Evolutionary conservation across 805 yeast genomes (phyloP).

Genomic region (Kodamaea hsintzibuensis): DNA sequence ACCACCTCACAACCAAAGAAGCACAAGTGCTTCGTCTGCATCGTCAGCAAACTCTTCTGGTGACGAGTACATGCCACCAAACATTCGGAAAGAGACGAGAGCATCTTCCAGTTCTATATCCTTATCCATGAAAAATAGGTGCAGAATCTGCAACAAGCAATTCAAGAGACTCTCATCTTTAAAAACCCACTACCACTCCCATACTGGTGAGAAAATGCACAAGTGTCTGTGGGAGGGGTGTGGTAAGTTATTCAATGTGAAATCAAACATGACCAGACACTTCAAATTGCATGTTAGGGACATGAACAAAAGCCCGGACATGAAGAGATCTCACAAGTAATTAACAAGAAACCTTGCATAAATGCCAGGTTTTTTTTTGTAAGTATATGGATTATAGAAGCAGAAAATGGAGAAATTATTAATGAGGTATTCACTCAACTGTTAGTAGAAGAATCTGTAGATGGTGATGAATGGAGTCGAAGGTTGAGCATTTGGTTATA

Average conservation of each 20-base stretch:
- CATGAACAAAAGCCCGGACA: not conserved
- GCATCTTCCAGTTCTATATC: not conserved
- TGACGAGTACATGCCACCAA: conserved; percentile 28
- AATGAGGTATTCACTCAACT: too few relatives aligned
- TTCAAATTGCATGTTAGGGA: conserved; percentile 57
- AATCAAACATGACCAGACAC: conserved; percentile 82
- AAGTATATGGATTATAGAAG: not conserved
- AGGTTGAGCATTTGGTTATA: too few relatives aligned
- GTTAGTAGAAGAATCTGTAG: too few relatives aligned
- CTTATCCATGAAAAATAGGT: conserved; percentile 33
- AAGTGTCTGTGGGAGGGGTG: conserved; percentile 58
- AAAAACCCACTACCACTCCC: conserved; percentile 77
- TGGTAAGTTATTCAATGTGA: conserved; percentile 67
- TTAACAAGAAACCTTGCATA: not conserved
- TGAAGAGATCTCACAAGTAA: not conserved
- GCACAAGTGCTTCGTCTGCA: conserved; percentile 4
- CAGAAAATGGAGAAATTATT: too few relatives aligned
- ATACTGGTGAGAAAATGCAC: conserved; percentile 44
- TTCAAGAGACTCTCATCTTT: conserved; percentile 83
- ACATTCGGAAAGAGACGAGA: conserved; percentile 29
- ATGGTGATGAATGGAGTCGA: too few relatives aligned
- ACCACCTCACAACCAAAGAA: not conserved
- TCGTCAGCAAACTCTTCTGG: conserved; percentile 3
- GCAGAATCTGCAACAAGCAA: conserved; percentile 65
- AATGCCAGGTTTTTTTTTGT: not conserved